Evolutionary conservation across 495 filamentous ascomycete genomes (phyloP).

Genomic region (Tuber aestivum): DNA sequence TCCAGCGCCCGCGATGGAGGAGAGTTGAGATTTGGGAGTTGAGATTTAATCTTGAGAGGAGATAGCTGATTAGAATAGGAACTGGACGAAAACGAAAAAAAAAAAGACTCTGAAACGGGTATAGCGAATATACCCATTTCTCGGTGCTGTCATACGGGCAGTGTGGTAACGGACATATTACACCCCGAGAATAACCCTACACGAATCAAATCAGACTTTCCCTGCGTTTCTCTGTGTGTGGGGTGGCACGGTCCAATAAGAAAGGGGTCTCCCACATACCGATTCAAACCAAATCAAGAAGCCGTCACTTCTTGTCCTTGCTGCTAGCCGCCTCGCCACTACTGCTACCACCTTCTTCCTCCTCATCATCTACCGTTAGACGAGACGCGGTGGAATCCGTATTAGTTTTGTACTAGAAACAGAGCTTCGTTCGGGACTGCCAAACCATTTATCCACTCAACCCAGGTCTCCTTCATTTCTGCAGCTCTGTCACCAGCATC

Average conservation of each 20-base stretch:
- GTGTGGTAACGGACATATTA: not conserved
- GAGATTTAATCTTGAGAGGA: not conserved
- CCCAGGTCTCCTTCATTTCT: not conserved
- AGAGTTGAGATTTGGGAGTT: slow-evolving; percentile 1
- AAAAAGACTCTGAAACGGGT: not conserved
- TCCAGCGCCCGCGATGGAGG: not conserved
- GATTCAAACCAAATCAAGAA: not conserved
- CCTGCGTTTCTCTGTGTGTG: not conserved
- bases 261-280: not conserved
- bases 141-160: not conserved
- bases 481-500: not conserved
- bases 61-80: not conserved
- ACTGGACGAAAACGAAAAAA: not conserved
- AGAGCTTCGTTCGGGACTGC: not conserved
- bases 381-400: not conserved
- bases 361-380: not conserved
- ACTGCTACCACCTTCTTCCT: not conserved
- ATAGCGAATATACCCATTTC: not conserved
- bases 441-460: slow-evolving; percentile 4
- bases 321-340: not conserved
- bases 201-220: not conserved
- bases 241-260: not conserved
- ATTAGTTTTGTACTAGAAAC: not conserved
- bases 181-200: not conserved
- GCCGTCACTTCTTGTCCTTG: not conserved